Evolutionary conservation across 2,329 filamentous ascomycete genomes (phyloP), one percentile per base, ranked within the genome.

Genomic region (Acephala macrosclerotiorum): DNA sequence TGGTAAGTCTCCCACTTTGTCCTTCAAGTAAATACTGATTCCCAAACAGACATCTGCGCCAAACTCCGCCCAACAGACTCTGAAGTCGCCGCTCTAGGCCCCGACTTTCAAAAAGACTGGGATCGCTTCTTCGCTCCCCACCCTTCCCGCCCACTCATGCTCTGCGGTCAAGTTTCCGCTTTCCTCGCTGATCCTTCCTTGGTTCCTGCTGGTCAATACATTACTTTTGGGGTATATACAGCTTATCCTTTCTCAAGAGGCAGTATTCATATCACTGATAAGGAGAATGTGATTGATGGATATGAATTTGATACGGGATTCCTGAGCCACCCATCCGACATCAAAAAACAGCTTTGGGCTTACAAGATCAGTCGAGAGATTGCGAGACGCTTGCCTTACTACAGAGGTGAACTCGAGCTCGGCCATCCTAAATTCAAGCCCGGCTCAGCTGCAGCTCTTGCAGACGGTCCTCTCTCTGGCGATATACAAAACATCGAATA

Each of bases 361-460:
- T 91, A 91, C 79, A 91, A 91, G 76, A 85, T 84, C 71, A 80
- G 82, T n/a, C 85, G 89, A 2, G 87, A 89, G 75, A 83, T 90
- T 61, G 78, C 82, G 25, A 83, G 88, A 2, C 84, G 87, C 16
- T 84, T 86, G 72, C 75, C 80, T 1, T 79, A 81, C 64, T 89
- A 84, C 76, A 71, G 80, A 63, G 80, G 86, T 72, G 80, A 85
- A 70, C 42, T 82, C 2, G 74, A 77, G 3, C 67, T 74, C 5
- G 75, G 79, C 0, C 81, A 84, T 62, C 84, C 84, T 0, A 72
- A 75, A 14, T 86, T 85, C 70, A 72, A 79, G 0, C 65, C 76
- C 0, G 76, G 72, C 0, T 83, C 81, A 0, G 74, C 77, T 14
- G 83, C 82, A 0, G 77, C 77, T 0, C 70, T 76, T 5, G 67